Percentiles rank a stretch among this genome's conserved stretches.
phyloP scores from a whole-genome alignment of 768 basidiomycete genomes.

The Lactarius sanguifluus region DNA sequence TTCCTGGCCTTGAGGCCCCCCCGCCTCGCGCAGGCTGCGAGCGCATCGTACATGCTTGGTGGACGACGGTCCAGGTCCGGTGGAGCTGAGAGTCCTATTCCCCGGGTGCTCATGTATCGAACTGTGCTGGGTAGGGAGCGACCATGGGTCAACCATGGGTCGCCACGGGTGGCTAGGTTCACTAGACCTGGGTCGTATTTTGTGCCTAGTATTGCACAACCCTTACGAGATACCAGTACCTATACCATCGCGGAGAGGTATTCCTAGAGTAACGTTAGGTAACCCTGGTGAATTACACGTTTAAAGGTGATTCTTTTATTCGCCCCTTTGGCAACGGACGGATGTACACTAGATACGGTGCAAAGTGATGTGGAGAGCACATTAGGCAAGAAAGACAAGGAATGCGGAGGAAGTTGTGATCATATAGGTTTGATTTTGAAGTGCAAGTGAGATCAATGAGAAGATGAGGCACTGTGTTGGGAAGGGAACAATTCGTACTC shows the following conservation, averaged over 20 bases:
- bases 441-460: slow-evolving; percentile 96
- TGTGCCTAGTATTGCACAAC: not conserved
- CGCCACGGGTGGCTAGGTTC: not conserved
- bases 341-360: slow-evolving; percentile 13
- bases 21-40: not conserved
- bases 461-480: slow-evolving; percentile 86
- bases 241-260: not conserved
- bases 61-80: not conserved
- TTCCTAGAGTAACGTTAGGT: not conserved
- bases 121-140: not conserved
- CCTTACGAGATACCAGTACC: not conserved
- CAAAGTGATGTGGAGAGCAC: slow-evolving; percentile 2
- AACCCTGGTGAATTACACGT: not conserved
- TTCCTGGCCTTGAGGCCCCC: not conserved
- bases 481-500: not conserved
- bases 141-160: not conserved
- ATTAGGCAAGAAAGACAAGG: slow-evolving; percentile 9
- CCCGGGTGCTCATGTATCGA: not conserved
- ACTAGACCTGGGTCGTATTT: not conserved
- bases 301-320: not conserved
- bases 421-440: slow-evolving; percentile 99
- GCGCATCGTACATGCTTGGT: not conserved
- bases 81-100: not conserved
- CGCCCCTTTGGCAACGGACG: not conserved
- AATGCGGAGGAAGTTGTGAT: slow-evolving; percentile 15